Conservation (phyloP, 345 rosid species). For the Camelina neglecta region DNA sequence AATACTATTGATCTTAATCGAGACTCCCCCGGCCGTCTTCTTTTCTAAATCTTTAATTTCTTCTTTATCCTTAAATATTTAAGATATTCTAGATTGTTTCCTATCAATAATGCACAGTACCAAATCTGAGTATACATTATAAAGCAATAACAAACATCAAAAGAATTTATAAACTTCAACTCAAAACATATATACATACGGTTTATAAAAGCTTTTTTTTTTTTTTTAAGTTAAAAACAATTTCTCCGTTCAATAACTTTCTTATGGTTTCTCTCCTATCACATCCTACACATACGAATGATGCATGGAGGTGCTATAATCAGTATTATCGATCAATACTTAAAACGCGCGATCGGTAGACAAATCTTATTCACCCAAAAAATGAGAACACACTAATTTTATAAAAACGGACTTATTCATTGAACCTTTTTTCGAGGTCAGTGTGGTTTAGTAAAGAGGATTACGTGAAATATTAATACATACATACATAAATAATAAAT, state of each 20-base stretch:
- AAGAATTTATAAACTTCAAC: background rate
- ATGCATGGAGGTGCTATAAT: background rate
- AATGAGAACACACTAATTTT: background rate
- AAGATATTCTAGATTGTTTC: background rate
- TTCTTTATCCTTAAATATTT: background rate
- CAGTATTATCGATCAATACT: background rate
- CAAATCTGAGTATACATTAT: background rate
- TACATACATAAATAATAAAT: background rate
- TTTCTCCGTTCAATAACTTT: background rate
- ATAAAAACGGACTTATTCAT: background rate
- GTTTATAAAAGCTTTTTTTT: too few relatives aligned
- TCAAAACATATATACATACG: background rate
- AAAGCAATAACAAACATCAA: background rate
- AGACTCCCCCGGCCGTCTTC: background rate
- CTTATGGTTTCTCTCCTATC: background rate
- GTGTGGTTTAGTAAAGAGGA: background rate
- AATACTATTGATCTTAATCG: background rate
- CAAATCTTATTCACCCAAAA: background rate
- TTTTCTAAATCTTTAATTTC: background rate
- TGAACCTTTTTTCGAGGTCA: background rate
- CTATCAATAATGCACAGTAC: background rate
- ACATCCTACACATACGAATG: background rate
- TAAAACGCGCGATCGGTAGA: background rate
- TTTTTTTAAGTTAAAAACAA: background rate
- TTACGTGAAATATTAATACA: slow-evolving; percentile 6